These are phyloP conservation scores for Rhodomyrtus psidioides DNA, from an alignment of 441 rosid genomes.

Conservation along the genomic window DNA sequence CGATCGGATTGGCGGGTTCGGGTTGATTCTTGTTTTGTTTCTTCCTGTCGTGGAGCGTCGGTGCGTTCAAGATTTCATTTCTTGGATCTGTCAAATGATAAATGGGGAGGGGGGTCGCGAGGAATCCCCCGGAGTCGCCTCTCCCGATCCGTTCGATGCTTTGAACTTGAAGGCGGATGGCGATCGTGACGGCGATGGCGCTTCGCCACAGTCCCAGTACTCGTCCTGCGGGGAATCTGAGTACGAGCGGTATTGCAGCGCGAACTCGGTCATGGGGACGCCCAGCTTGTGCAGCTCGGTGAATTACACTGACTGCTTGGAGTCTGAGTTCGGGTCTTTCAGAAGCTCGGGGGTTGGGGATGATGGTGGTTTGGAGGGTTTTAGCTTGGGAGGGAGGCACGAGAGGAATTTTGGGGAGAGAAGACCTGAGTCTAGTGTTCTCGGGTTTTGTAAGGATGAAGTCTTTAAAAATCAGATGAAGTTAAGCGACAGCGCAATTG, in stretches of 20 bases:
- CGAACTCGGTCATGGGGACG: conserved; percentile 75
- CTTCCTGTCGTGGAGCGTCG: background rate
- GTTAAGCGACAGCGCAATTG: background rate
- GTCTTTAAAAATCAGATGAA: background rate
- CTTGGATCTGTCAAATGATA: conserved; percentile 28
- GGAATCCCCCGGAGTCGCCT: conserved; percentile 21
- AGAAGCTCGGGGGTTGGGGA: conserved; percentile 45
- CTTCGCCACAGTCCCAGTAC: conserved; percentile 49
- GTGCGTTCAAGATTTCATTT: background rate
- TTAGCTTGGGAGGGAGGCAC: conserved; percentile 39
- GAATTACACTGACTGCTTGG: conserved; percentile 9
- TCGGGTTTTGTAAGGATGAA: background rate
- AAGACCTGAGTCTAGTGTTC: background rate
- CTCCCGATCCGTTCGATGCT: conserved; percentile 33
- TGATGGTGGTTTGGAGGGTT: conserved; percentile 46
- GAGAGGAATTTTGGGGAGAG: conserved; percentile 3
- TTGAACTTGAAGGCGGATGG: conserved; percentile 23
- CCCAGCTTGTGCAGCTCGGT: conserved; percentile 59
- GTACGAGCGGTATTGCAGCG: conserved; percentile 75
- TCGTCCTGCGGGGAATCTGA: conserved; percentile 88
- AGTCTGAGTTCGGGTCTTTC: conserved; percentile 29
- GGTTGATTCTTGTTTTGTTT: background rate
- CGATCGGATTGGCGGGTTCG: background rate
- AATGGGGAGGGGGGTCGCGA: conserved; percentile 39
- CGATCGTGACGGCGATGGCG: conserved; percentile 4